phyloP scores from a whole-genome alignment of 208 protist genomes.

The Crithidia acanthocephali region DNA sequence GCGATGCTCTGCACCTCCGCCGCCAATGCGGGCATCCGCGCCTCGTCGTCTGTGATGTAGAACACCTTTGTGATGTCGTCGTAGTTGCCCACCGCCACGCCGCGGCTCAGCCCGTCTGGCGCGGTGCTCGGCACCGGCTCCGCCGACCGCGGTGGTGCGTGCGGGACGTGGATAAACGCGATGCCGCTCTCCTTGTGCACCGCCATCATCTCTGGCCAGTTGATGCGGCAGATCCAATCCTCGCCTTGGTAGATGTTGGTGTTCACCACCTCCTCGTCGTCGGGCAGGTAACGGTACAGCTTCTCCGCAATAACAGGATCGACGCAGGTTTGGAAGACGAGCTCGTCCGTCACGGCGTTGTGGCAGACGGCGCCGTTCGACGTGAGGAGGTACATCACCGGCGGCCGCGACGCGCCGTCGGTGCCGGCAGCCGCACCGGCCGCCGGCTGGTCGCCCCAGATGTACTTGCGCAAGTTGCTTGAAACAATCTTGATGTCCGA shows the following conservation, averaged over 20 bases:
- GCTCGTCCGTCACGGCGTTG: constrained; percentile 43
- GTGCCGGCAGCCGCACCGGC: too few relatives aligned
- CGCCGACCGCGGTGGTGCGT: too few relatives aligned
- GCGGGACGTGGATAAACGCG: constrained; percentile 23
- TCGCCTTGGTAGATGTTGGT: constrained; percentile 62
- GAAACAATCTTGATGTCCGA: constrained; percentile 34
- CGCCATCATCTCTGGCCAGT: constrained; percentile 49
- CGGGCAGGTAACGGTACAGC: constrained; percentile 35
- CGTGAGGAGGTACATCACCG: constrained; percentile 51
- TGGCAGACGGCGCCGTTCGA: constrained; percentile 65
- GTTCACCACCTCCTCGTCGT: constrained; percentile 42
- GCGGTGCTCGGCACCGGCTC: too few relatives aligned
- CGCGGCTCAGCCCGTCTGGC: neutral
- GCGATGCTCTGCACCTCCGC: constrained; percentile 36
- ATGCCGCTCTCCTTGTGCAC: constrained; percentile 46
- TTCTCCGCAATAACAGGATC: constrained; percentile 40
- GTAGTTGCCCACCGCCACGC: constrained; percentile 47
- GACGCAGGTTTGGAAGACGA: constrained; percentile 32
- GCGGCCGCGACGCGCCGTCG: neutral
- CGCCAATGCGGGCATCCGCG: constrained; percentile 13
- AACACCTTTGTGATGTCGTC: constrained; percentile 60
- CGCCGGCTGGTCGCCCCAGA: constrained; percentile 22
- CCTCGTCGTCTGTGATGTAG: constrained; percentile 38
- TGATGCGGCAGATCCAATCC: constrained; percentile 59
- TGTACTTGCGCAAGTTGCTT: constrained; percentile 43